Percentiles rank a stretch among this genome's conserved stretches.
These are phyloP conservation scores for Eutypella sp. DNA, from an alignment of 2,329 filamentous ascomycete species.

Conservation along the genomic window DNA sequence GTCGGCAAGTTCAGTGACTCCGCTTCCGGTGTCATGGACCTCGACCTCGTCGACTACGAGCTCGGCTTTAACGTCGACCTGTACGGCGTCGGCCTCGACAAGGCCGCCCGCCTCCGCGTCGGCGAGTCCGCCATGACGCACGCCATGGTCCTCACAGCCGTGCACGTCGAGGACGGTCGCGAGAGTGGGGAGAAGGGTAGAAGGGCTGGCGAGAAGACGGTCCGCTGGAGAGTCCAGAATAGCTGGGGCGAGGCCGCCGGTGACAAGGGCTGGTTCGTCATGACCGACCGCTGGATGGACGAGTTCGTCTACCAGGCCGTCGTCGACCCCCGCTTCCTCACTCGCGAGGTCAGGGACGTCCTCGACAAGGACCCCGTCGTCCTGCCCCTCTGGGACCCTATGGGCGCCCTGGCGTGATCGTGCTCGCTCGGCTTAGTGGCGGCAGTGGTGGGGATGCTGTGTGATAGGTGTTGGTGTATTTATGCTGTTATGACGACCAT, in stretches of 20 bases:
- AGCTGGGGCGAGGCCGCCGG: conserved; percentile 70
- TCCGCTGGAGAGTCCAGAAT: conserved; percentile 85
- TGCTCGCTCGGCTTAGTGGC: too few relatives aligned
- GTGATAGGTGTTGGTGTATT: background rate
- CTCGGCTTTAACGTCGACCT: conserved; percentile 77
- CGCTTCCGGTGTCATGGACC: conserved; percentile 71
- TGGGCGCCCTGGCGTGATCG: conserved; percentile 63
- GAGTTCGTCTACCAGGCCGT: conserved; percentile 84
- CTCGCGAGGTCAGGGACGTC: conserved; percentile 63
- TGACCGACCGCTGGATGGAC: conserved; percentile 77
- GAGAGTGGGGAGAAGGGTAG: background rate
- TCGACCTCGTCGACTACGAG: conserved; percentile 70
- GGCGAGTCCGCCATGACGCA: conserved; percentile 84
- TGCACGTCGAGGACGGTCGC: conserved; percentile 57
- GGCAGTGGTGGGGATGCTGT: background rate
- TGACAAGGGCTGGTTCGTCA: conserved; percentile 81
- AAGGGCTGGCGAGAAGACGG: conserved; percentile 45
- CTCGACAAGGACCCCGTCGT: conserved; percentile 65
- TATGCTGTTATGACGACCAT: background rate
- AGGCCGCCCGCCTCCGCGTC: conserved; percentile 67
- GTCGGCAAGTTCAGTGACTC: conserved; percentile 77
- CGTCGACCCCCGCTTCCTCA: conserved; percentile 66
- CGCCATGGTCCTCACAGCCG: conserved; percentile 85
- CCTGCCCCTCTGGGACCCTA: conserved; percentile 74
- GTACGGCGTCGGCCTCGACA: conserved; percentile 56